A percentile compares a stretch with the other conserved stretches of the same genome.
Evolutionary conservation across 2,329 filamentous ascomycete genomes (phyloP).

Genomic region (Biscogniauxia mediterranea): DNA sequence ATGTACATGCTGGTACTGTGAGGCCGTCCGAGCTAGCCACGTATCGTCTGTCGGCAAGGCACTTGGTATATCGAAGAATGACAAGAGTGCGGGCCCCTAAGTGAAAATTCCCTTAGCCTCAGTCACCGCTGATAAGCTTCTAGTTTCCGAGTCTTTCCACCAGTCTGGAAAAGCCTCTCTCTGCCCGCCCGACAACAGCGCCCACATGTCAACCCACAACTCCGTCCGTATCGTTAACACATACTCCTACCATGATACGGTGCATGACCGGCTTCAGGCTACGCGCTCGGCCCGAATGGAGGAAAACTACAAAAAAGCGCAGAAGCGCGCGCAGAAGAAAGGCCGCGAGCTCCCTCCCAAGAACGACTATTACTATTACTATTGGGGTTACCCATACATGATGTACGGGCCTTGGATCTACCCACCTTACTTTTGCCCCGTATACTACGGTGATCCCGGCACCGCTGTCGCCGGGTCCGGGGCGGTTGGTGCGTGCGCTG

Average conservation of each 20-base stretch:
- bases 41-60: constrained; percentile 45
- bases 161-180: constrained; percentile 46
- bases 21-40: constrained; percentile 61
- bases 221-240: constrained; percentile 46
- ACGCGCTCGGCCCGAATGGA: constrained; percentile 42
- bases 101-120: too few relatives aligned
- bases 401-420: constrained; percentile 48
- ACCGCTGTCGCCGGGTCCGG: constrained; percentile 35
- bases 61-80: constrained; percentile 45
- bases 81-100: constrained; percentile 36
- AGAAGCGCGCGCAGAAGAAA: constrained; percentile 47
- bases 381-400: constrained; percentile 54
- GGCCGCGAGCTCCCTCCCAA: constrained; percentile 46
- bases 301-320: constrained; percentile 55
- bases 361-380: constrained; percentile 47
- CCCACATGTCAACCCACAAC: constrained; percentile 74
- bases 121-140: not conserved
- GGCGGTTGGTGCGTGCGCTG: constrained; percentile 40
- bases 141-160: constrained; percentile 45
- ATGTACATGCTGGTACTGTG: constrained; percentile 84
- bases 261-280: constrained; percentile 38
- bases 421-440: constrained; percentile 26
- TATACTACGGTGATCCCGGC: constrained; percentile 39
- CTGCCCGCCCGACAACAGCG: constrained; percentile 55
- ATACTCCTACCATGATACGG: constrained; percentile 25